Evolutionary conservation across 305 asterid genomes (phyloP).

Genomic region (Lippia alba): DNA sequence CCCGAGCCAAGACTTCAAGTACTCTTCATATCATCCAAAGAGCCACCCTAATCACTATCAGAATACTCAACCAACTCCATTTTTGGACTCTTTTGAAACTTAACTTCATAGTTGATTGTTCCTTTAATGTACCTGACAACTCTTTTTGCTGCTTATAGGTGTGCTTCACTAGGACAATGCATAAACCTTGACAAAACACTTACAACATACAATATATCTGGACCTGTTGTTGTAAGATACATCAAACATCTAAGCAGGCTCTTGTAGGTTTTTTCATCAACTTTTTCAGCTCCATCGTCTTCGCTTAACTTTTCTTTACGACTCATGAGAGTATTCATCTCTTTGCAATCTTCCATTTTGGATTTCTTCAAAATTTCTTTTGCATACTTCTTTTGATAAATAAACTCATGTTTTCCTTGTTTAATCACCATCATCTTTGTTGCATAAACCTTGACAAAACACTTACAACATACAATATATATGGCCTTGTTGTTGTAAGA

Average conservation of each 20-base stretch:
- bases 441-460: background rate
- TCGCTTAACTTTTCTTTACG: background rate
- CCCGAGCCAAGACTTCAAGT: no score
- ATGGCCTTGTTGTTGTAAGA: background rate
- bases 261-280: background rate
- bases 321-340: background rate
- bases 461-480: background rate
- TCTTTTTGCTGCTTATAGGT: background rate
- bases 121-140: background rate
- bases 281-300: background rate
- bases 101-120: background rate
- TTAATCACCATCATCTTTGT: no score
- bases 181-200: conserved; percentile 1
- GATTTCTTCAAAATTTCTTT: background rate
- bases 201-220: background rate
- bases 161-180: background rate
- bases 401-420: no score
- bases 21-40: no score
- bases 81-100: background rate
- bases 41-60: no score
- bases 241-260: background rate
- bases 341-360: background rate
- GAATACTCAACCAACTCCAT: background rate
- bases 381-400: background rate
- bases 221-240: conserved; percentile 1